Base-by-base conservation (phyloP, 108 stramenopile species). In the Cyclotella kingstonii region DNA sequence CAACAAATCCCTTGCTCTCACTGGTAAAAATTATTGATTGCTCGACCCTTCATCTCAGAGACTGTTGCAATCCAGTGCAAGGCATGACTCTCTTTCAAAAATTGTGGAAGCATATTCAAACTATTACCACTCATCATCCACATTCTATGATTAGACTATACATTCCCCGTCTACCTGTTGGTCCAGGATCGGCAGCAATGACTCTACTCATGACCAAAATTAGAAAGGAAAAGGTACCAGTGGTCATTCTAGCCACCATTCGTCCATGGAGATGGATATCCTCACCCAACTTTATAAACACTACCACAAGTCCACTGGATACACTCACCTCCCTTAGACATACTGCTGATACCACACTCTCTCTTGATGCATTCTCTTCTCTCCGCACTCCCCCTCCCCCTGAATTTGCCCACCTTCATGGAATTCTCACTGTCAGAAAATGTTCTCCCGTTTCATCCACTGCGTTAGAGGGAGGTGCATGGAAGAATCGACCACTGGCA, bases 351-450 rank as follows among this genome's bases (percentile, higher is more conserved):
- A 51, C 55, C 14, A 55, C 52, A 7, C 39, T 76, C 35, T 54
- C 74, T 6, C 51, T 68, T 9, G 74, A 76, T 50, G 67, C 74
- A 15, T 77, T 73, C 29, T 54, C 76, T 27, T 73, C 70, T 9
- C 56, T 63, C 2, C 51, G 53, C 60, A 78, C 64, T 40, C 88
- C 91, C 10, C 88, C 86, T 21, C 91, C 91, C 8, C 68, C 86
- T 0, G 91, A 93, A 54, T 93, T 93, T 68, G 81, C 82, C 14
- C 56, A 80, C 19, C 76, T 93, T 15, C 83, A 82, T 25, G 91
- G 91, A 1, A 70, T 93, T 38, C 76, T 93, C 34, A 73, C 74
- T 2, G 56, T 89, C 5, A 56, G 68, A n/a, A 89, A 87, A 58
- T 73, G 81, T 58, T 70, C 85, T 28, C 69, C 85, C 15, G 65